Percentiles rank a stretch among this genome's conserved stretches.
phyloP scores from a whole-genome alignment of 2,329 filamentous ascomycete genomes.

The Microcyclospora tardicrescens region DNA sequence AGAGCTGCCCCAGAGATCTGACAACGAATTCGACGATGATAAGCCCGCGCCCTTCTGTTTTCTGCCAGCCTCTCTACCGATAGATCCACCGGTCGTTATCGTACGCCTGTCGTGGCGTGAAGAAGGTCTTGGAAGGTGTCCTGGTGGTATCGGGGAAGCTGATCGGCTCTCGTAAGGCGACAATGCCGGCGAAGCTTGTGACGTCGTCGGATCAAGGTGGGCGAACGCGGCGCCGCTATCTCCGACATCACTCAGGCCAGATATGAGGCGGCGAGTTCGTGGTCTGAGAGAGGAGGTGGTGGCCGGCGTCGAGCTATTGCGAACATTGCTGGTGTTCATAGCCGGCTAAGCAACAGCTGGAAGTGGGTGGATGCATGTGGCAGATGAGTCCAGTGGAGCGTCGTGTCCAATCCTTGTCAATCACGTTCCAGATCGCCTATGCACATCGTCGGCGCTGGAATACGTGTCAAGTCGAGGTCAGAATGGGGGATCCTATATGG shows the following conservation, averaged over 20 bases:
- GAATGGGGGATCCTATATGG: too few species aligned
- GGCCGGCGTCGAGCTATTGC: conserved; percentile 20
- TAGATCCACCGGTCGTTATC: not conserved
- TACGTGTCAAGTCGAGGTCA: too few species aligned
- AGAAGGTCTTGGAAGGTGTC: conserved; percentile 18
- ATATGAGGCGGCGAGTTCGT: conserved; percentile 34
- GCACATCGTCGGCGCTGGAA: too few species aligned
- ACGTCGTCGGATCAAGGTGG: conserved; percentile 20
- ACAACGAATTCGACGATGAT: conserved; percentile 20
- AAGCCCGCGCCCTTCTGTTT: conserved; percentile 11
- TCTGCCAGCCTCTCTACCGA: not conserved
- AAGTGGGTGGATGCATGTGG: conserved; percentile 2
- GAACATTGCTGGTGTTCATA: conserved; percentile 19
- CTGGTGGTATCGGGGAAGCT: conserved; percentile 30
- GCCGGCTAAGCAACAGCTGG: conserved; percentile 9
- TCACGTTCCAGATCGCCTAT: too few species aligned
- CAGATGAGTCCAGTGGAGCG: too few species aligned
- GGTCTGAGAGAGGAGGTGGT: conserved; percentile 33
- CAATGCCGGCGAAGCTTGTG: conserved; percentile 5
- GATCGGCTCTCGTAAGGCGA: conserved; percentile 23
- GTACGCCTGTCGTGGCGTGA: conserved; percentile 6
- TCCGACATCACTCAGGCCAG: conserved; percentile 31
- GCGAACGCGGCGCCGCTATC: conserved; percentile 24
- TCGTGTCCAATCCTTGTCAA: too few species aligned
- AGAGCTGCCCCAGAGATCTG: conserved; percentile 35